Conservation (phyloP, 208 protist genomes). For the Trypanosoma caninum region DNA sequence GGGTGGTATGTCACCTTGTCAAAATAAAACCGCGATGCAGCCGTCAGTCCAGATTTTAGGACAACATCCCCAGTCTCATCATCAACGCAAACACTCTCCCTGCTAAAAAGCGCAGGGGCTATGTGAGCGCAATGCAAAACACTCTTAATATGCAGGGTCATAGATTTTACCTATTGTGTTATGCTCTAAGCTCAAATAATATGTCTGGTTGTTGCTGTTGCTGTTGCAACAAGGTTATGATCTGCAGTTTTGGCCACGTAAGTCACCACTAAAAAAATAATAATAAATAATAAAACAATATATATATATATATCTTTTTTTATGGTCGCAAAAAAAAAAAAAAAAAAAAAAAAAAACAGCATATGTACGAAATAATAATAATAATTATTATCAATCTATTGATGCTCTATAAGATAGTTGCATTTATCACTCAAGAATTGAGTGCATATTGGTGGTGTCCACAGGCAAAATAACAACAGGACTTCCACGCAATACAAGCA, state of each 20-base stretch:
- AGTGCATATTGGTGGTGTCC: not conserved
- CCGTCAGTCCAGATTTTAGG: not conserved
- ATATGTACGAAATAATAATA: not conserved
- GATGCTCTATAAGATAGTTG: not conserved
- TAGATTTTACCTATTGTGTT: not conserved
- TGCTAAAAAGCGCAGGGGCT: not conserved
- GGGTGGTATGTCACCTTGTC: slow-evolving; percentile 27
- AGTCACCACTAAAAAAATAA: too few relatives aligned
- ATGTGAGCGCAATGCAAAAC: slow-evolving; percentile 12
- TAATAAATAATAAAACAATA: too few relatives aligned
- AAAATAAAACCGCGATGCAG: slow-evolving; percentile 15
- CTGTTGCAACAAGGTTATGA: too few relatives aligned
- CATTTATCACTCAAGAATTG: not conserved
- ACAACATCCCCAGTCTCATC: slow-evolving; percentile 17
- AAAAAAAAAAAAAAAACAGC: not conserved
- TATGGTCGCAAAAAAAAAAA: not conserved
- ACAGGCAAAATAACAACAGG: not conserved
- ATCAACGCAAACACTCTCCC: not conserved
- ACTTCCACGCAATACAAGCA: not conserved
- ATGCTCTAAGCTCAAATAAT: too few relatives aligned
- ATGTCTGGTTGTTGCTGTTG: too few relatives aligned
- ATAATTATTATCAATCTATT: not conserved
- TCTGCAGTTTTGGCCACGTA: too few relatives aligned
- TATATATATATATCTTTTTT: too few relatives aligned
- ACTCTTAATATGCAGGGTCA: not conserved